Evolutionary conservation across 2,329 filamentous ascomycete genomes (phyloP), one percentile per base, ranked within the genome.

Genomic region (Monosporascus sp.): DNA sequence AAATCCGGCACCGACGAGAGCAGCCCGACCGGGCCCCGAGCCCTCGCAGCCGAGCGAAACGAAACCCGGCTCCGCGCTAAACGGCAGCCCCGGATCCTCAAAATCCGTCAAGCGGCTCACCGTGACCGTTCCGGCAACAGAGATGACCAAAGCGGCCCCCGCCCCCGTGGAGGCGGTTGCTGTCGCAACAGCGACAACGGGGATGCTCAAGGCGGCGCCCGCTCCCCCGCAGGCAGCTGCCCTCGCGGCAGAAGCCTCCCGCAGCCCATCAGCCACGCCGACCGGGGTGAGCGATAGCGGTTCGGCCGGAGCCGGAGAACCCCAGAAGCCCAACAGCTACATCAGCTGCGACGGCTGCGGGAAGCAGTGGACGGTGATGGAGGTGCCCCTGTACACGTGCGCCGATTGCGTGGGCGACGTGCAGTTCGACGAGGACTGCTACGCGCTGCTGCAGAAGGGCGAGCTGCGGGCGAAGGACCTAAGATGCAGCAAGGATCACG

Each of bases 331-430:
- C 8, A 51, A 44, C 2, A 57, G 44, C 54, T 56, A 61, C 38
- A 58, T 64, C 17, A 38, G 37, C 14, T 68, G 65, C 51, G 62
- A 60, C 22, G 61, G 60, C 14, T 68, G 65, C 54, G 58, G 60
- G 9, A 54, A 49, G 51, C 46, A 57, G 49, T 68, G 60, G 60
- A 60, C 56, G 0, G 55, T 66, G 2, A 57, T 60, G 48, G 59
- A 63, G 35, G 58, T 46, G 55, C 58, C 61, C 7, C 49, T 68
- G 18, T 59, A 61, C 46, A 59, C 53, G n/a, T 68, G 64, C 50
- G 63, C 60, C 18, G 65, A 68, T 45, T 66, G 64, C 49, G 54
- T 63, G 7, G 62, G 61, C 22, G 46, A 50, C 35, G 31, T 58
- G 8, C 58, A 64, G 48, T 52, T 68, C 2, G 57, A 60, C 49